Base-by-base conservation (phyloP, 2,329 filamentous ascomycete species). In the Fusarium albidum region DNA sequence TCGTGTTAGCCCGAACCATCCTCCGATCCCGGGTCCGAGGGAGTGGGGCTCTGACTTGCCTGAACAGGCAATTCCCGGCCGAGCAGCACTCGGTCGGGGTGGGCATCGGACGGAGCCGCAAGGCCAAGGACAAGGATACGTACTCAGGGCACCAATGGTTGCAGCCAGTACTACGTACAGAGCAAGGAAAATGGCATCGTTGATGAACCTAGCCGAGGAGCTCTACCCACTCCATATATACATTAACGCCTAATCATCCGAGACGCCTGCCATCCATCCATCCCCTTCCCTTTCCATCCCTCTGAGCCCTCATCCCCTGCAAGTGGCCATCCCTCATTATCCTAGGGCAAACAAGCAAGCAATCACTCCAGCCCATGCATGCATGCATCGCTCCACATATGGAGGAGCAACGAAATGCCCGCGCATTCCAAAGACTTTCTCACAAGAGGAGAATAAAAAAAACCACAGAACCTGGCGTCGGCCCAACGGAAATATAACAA, bases 161-260 rank as follows among this genome's bases (percentile, higher is more conserved):
- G 3, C 6, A 27, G 9, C 32, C 15, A 17, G 0, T 40, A 21
- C 21, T 5, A 21, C 28, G 41, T 27, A 35, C 45, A 55, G 49
- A 55, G 45, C 44, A 60, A 65, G 51, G 52, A 51, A 63, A 62
- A 52, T 60, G 54, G 45, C 57, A 55, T 67, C 44, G 54, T 55
- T 67, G 53, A 58, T 49, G 57, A 61, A 59, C 49, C 41, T 54
- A 50, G 49, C 55, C 55, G 39, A 61, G 55, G 51, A 65, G 51
- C 42, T 60, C 57, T 57, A 61, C 49, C 51, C 52, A 43, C 52
- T 65, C 64, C 51, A 44, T 64, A 67, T 64, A 51, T 62, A 65
- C 56, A 66, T 50, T 42, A 55, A 61, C 62, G 59, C 52, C 64
- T 59, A 61, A 42, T 47, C 25, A 58, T 52, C 59, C 58, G 45